These are phyloP conservation scores for Gautieria morchelliformis DNA, from an alignment of 768 basidiomycete species.

Conservation along the genomic window DNA sequence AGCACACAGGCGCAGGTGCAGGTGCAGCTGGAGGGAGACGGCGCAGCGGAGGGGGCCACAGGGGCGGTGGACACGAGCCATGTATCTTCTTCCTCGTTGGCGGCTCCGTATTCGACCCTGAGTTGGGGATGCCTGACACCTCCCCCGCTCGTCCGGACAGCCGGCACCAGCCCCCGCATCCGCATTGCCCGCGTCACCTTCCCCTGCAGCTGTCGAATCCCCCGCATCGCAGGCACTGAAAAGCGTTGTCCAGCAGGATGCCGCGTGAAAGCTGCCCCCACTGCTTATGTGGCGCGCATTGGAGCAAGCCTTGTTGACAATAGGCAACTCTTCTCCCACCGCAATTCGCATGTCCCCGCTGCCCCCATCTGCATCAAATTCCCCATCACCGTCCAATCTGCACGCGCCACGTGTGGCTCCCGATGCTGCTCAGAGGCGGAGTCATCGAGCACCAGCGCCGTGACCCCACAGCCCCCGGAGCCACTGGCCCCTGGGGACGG, in stretches of 20 bases:
- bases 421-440: not conserved
- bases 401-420: not conserved
- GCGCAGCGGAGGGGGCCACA: not conserved
- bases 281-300: not conserved
- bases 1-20: not conserved
- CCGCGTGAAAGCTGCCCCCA: not conserved
- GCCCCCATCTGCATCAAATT: not conserved
- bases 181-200: too few relatives aligned
- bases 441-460: not conserved
- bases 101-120: not conserved
- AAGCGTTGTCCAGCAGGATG: constrained; percentile 37
- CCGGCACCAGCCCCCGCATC: constrained; percentile 15
- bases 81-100: not conserved
- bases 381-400: not conserved
- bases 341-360: not conserved
- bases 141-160: not conserved
- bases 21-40: not conserved
- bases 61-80: constrained; percentile 9
- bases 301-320: too few relatives aligned
- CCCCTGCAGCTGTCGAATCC: constrained; percentile 21
- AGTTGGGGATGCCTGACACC: constrained; percentile 9
- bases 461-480: not conserved
- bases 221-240: constrained; percentile 49
- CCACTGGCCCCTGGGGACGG: too few relatives aligned
- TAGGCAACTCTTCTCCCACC: too few relatives aligned